phyloP scores from a whole-genome alignment of 805 yeast genomes.

The Saccharomyces mikatae region DNA sequence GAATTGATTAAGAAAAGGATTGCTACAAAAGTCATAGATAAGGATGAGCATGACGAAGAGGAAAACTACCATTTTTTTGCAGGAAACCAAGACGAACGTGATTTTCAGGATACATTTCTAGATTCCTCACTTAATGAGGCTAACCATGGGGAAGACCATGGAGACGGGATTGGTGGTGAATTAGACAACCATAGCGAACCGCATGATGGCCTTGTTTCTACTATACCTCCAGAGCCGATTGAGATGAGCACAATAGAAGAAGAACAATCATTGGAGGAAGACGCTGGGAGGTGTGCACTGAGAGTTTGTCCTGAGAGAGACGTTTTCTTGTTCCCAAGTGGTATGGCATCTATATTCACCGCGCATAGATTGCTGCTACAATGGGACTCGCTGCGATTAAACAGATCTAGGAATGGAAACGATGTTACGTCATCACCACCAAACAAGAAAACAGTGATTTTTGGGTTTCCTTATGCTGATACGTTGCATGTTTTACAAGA shows the following conservation, averaged over 20 bases:
- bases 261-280: neutral
- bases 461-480: conserved; percentile 93
- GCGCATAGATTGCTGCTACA: conserved; percentile 55
- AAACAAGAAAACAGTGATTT: conserved; percentile 65
- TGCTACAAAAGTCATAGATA: conserved; percentile 49
- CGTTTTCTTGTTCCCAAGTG: conserved; percentile 75
- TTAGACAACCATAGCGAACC: neutral
- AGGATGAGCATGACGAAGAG: conserved; percentile 8
- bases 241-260: conserved; percentile 5
- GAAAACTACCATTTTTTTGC: neutral
- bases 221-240: conserved; percentile 26
- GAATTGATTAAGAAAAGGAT: conserved; percentile 63
- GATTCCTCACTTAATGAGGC: neutral
- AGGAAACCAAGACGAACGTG: neutral
- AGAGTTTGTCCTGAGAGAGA: conserved; percentile 39
- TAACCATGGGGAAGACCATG: neutral
- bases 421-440: conserved; percentile 5
- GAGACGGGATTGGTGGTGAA: neutral
- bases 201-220: conserved; percentile 7
- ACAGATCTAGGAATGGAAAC: conserved; percentile 12
- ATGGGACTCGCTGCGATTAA: conserved; percentile 25
- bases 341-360: conserved; percentile 83
- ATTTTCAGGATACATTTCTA: neutral
- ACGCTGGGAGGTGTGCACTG: neutral
- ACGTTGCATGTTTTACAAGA: conserved; percentile 76